Evolutionary conservation across 129 eudicot species (phyloP).

Genomic region (Tagetes patula): DNA sequence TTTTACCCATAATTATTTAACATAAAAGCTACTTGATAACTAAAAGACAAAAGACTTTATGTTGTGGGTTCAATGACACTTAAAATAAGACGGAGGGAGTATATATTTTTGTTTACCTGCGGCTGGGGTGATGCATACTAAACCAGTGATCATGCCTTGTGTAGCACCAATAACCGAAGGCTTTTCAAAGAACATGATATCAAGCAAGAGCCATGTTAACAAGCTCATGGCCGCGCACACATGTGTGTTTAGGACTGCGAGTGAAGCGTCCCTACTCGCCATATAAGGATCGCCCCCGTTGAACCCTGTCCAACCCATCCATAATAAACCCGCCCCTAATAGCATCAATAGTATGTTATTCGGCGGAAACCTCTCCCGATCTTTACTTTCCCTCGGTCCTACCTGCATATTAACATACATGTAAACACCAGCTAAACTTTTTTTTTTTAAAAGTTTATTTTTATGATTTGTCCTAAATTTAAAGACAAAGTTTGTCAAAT

Average conservation of each 20-base stretch:
- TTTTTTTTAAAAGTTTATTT: too few species aligned
- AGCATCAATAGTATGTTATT: constrained; percentile 79
- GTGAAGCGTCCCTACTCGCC: constrained; percentile 75
- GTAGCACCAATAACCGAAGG: constrained; percentile 87
- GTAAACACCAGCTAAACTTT: too few species aligned
- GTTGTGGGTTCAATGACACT: too few species aligned
- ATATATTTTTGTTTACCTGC: constrained; percentile 58
- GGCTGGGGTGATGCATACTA: constrained; percentile 88
- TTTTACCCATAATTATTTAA: too few species aligned
- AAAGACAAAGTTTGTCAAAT: background rate
- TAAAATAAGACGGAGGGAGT: too few species aligned
- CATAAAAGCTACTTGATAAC: too few species aligned
- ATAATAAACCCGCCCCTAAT: constrained; percentile 75
- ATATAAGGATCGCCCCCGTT: constrained; percentile 81
- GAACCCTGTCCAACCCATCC: constrained; percentile 97
- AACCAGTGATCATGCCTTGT: constrained; percentile 78
- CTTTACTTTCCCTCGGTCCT: constrained; percentile 62
- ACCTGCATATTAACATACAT: constrained; percentile 36
- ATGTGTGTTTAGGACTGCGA: constrained; percentile 80
- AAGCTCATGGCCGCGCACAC: constrained; percentile 74
- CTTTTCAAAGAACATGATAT: constrained; percentile 61
- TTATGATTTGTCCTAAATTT: too few species aligned
- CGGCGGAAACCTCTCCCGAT: constrained; percentile 76
- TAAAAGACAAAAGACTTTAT: too few species aligned
- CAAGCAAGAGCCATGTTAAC: constrained; percentile 75